These are phyloP conservation scores for Termitomyces sp. DNA, from an alignment of 768 basidiomycete species.

Conservation along the genomic window DNA sequence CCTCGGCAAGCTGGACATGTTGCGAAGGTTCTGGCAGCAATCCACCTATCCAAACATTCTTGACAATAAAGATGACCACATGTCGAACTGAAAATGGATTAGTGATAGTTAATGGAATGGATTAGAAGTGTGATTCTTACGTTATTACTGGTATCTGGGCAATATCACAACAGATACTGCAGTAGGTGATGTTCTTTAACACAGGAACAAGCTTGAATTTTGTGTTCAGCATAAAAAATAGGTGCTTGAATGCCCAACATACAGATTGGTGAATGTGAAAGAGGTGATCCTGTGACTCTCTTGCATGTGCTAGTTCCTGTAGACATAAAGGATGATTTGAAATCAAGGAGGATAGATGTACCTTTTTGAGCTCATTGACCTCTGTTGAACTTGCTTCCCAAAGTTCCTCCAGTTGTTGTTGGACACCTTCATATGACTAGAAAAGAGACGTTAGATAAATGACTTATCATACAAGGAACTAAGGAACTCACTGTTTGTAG, in stretches of 20 bases:
- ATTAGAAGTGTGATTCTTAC: neutral
- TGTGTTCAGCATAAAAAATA: neutral
- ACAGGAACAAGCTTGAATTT: neutral
- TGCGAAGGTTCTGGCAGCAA: neutral
- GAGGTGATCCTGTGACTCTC: no score
- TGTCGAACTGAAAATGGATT: neutral
- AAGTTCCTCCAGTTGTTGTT: neutral
- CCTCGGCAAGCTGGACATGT: neutral
- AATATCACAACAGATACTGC: neutral
- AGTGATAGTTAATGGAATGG: neutral
- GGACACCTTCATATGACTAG: neutral
- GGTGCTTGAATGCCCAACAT: no score
- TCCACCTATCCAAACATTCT: neutral
- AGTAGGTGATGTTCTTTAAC: neutral
- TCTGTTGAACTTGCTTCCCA: neutral
- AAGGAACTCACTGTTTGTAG: neutral
- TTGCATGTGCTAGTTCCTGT: no score
- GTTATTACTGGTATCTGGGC: neutral
- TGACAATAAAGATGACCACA: neutral
- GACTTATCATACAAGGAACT: neutral
- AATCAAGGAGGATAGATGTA: no score
- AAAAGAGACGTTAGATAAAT: neutral
- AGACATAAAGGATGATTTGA: no score
- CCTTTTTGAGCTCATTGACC: neutral
- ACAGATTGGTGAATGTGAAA: no score